Evolutionary conservation across 2,329 filamentous ascomycete species (phyloP), one percentile per base, ranked within the genome.

Genomic region (Pseudodiploospora longispora): DNA sequence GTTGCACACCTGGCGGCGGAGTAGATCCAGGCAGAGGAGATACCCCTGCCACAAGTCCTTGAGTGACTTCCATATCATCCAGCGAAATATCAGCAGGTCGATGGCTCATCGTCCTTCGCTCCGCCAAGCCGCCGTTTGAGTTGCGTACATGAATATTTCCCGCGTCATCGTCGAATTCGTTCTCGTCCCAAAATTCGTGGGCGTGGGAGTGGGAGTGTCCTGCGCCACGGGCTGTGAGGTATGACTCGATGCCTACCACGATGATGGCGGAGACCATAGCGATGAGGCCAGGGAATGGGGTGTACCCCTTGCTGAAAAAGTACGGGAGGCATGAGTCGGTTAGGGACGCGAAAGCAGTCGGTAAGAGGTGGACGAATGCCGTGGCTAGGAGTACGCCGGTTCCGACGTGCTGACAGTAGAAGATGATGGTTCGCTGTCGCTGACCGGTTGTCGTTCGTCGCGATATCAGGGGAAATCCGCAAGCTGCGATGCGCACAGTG

Each of bases 371-470:
- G 28, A 91, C 85, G 57, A 93, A 93, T 44, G 87, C 86, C 1
- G 87, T 93, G 8, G 87, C 86, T 49, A 93, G 83, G n/a, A 93
- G 70, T 19, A 93, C 87, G 47, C 87, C 87, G 1, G 87, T 93
- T 57, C 87, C 85, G 52, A 87, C 85, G 65, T 88, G 84, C 51
- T 84, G 79, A 55, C 80, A 82, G 50, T 82, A 68, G 59, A 85
- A 83, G 50, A 84, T 72, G 54, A 84, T 72, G 27, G 63, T 71
- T 50, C 71, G 72, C 42, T 82, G 80, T 43, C 75, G 74, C 41
- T 70, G 74, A 44, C 80, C 71, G 40, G 72, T 71, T 33, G 74
- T 75, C 33, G 74, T 69, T 50, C 77, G 74, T 42, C 76, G 74
- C 7, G 79, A 82, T 43, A 86, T 64, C 31, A 86, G 66, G 2